Conservation (phyloP, 805 yeast genomes). For the Debaryomyces tyrocola region DNA sequence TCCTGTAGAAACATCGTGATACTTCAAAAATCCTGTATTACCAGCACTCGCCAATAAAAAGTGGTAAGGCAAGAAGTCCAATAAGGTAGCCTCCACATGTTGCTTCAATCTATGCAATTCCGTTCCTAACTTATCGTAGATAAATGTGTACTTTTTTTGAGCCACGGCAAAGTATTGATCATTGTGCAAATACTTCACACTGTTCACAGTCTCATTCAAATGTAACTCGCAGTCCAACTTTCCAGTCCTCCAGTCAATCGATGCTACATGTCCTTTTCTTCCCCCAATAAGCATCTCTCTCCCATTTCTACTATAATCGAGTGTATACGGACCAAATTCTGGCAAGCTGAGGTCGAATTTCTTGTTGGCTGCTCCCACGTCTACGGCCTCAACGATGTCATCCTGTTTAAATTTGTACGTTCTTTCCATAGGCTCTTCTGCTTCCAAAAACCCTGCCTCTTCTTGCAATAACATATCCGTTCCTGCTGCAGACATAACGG, state of each 20-base stretch:
- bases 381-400: constrained; percentile 76
- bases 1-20: constrained; percentile 96
- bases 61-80: constrained; percentile 93
- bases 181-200: constrained; percentile 86
- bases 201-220: constrained; percentile 85
- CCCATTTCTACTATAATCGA: constrained; percentile 87
- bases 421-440: constrained; percentile 88
- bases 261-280: constrained; percentile 89
- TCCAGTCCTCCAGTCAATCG: constrained; percentile 95
- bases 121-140: constrained; percentile 86
- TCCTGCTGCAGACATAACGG: constrained; percentile 79
- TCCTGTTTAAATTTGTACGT: constrained; percentile 83
- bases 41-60: constrained; percentile 86
- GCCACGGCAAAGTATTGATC: constrained; percentile 96
- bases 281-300: constrained; percentile 85
- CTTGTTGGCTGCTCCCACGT: constrained; percentile 71
- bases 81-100: constrained; percentile 78
- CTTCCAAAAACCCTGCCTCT: constrained; percentile 82
- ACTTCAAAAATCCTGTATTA: constrained; percentile 81
- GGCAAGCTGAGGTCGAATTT: constrained; percentile 69
- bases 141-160: constrained; percentile 89
- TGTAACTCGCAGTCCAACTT: constrained; percentile 76
- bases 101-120: constrained; percentile 91
- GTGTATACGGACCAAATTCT: constrained; percentile 82
- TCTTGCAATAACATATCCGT: constrained; percentile 86